phyloP scores from a whole-genome alignment of 768 basidiomycete genomes.

The Tulasnella sp. region DNA sequence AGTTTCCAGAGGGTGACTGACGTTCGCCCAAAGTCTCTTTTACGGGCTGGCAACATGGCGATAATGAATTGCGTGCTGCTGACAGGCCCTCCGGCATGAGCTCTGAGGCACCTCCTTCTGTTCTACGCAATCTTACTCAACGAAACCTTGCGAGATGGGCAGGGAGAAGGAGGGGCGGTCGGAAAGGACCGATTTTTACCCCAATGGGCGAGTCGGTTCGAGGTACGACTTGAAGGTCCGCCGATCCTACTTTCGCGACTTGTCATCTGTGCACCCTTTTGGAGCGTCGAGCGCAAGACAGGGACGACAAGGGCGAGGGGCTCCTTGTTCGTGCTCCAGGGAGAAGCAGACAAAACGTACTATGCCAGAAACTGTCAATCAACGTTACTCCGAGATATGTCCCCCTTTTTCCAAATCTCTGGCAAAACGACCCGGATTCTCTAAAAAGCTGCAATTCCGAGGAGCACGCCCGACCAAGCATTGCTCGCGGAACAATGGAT shows the following conservation, averaged over 20 bases:
- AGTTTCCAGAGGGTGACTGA: not conserved
- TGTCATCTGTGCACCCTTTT: not conserved
- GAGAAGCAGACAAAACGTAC: not conserved
- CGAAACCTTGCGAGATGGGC: not conserved
- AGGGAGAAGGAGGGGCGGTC: not conserved
- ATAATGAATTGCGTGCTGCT: conserved; percentile 10
- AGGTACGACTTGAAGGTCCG: not conserved
- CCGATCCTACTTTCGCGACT: not conserved
- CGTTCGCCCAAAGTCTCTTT: not conserved
- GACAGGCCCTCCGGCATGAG: conserved; percentile 4
- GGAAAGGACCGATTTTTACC: not conserved
- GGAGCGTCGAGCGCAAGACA: not conserved
- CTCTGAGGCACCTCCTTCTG: not conserved
- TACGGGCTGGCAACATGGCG: not conserved
- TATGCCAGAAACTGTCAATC: conserved; percentile 9
- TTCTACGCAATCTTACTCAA: conserved; percentile 8
- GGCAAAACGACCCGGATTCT: not conserved
- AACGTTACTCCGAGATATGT: not conserved
- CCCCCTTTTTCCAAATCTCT: not conserved
- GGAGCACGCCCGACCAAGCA: not conserved
- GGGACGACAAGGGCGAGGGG: not conserved
- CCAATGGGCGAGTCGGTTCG: not conserved
- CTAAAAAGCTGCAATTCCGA: not conserved
- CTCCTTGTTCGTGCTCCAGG: not conserved
- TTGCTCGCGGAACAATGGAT: not conserved